Percentiles rank a stretch among this genome's conserved stretches.
phyloP scores from a whole-genome alignment of 257 asterid genomes.

The Forsythia viridissima region DNA sequence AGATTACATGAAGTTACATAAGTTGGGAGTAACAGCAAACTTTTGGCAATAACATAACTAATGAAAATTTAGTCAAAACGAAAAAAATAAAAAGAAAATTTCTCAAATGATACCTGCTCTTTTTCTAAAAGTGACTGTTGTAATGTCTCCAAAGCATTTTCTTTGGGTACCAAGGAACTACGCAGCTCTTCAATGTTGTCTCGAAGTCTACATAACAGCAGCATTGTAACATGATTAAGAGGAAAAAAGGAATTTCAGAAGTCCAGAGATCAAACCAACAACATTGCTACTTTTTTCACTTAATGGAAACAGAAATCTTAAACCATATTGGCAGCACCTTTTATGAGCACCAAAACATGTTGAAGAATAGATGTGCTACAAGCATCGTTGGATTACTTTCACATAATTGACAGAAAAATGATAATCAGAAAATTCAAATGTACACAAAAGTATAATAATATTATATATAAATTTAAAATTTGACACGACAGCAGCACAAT shows the following conservation, averaged over 20 bases:
- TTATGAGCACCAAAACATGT: neutral
- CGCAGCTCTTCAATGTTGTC: constrained; percentile 90
- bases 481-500: neutral
- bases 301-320: constrained; percentile 6
- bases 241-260: constrained; percentile 20
- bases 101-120: constrained; percentile 61
- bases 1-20: neutral
- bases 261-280: constrained; percentile 4
- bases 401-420: neutral
- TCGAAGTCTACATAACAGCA: constrained; percentile 63
- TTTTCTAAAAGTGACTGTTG: constrained; percentile 81
- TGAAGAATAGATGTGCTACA: neutral
- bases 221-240: constrained; percentile 22
- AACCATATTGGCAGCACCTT: constrained; percentile 2
- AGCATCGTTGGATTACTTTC: neutral
- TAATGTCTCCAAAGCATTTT: constrained; percentile 77
- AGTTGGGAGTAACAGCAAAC: neutral
- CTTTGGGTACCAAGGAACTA: constrained; percentile 77
- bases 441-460: neutral
- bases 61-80: neutral
- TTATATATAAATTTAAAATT: neutral
- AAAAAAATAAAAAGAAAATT: neutral
- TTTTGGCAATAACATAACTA: neutral
- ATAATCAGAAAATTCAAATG: neutral
- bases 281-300: neutral